Evolutionary conservation across 805 yeast species (phyloP).

Genomic region (Candida dajiaensis): DNA sequence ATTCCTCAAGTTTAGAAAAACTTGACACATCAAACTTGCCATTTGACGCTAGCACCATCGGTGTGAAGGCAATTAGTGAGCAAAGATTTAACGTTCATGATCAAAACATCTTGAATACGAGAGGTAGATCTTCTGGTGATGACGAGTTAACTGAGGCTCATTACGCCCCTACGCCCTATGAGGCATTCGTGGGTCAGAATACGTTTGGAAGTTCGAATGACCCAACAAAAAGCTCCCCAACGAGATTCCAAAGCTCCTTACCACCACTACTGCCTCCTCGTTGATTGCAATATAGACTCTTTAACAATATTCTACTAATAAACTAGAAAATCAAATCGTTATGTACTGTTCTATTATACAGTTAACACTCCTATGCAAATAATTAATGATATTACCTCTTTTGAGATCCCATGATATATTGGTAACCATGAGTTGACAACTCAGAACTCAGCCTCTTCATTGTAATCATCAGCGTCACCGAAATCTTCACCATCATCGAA

Average conservation of each 20-base stretch:
- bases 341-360: not conserved
- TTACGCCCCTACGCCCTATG: slow-evolving; percentile 45
- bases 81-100: slow-evolving; percentile 7
- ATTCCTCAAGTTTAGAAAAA: slow-evolving; percentile 13
- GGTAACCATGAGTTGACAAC: not conserved
- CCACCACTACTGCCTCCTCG: slow-evolving; percentile 15
- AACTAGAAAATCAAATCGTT: not conserved
- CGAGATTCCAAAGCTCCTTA: slow-evolving; percentile 19
- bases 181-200: slow-evolving; percentile 16
- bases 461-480: slow-evolving; percentile 43
- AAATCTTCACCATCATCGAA: slow-evolving; percentile 55
- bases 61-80: slow-evolving; percentile 2
- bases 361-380: not conserved
- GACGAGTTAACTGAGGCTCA: slow-evolving; percentile 30
- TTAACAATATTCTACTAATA: no score
- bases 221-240: slow-evolving; percentile 15
- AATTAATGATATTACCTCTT: not conserved
- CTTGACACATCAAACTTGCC: slow-evolving; percentile 14
- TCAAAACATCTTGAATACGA: not conserved
- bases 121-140: slow-evolving; percentile 14
- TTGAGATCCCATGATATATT: not conserved
- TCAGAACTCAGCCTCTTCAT: slow-evolving; percentile 59
- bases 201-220: slow-evolving; percentile 1
- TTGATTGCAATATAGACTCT: not conserved
- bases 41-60: slow-evolving; percentile 17